phyloP scores from a whole-genome alignment of 2,329 filamentous ascomycete species.

The Penicillium polonicum region DNA sequence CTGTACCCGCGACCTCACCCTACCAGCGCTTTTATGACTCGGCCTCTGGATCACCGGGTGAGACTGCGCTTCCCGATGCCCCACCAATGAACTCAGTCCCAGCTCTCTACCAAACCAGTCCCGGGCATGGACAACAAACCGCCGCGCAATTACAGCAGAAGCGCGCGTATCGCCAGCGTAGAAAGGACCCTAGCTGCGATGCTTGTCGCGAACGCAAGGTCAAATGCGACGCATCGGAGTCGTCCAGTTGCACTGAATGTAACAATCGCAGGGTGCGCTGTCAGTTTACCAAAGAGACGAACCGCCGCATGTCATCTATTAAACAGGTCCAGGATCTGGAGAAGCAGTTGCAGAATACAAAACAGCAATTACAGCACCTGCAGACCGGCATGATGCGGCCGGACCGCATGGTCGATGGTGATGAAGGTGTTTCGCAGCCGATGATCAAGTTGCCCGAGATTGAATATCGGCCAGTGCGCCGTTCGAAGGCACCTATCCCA shows the following conservation, averaged over 20 bases:
- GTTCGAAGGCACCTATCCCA: constrained; percentile 59
- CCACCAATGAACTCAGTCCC: constrained; percentile 39
- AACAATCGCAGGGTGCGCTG: constrained; percentile 95
- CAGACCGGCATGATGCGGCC: constrained; percentile 61
- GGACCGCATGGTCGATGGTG: constrained; percentile 47
- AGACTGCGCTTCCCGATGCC: constrained; percentile 38
- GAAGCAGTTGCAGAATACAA: constrained; percentile 78
- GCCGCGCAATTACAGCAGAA: constrained; percentile 72
- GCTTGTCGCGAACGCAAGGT: constrained; percentile 83
- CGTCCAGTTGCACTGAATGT: constrained; percentile 93
- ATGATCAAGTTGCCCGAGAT: constrained; percentile 63
- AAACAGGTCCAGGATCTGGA: constrained; percentile 98
- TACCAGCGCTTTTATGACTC: constrained; percentile 44
- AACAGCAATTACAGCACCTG: constrained; percentile 74
- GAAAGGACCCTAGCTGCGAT: constrained; percentile 97
- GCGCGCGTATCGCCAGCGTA: constrained; percentile 86
- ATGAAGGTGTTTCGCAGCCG: constrained; percentile 44
- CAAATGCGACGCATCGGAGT: constrained; percentile 94
- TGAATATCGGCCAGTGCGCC: constrained; percentile 63
- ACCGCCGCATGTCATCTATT: constrained; percentile 97
- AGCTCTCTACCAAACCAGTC: constrained; percentile 34
- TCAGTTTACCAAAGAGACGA: constrained; percentile 98
- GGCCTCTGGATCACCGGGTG: constrained; percentile 41
- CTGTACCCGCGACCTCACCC: constrained; percentile 24
- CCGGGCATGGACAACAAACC: constrained; percentile 54